Percentiles rank a stretch among this genome's conserved stretches.
Conservation (phyloP, 345 rosid species). For the Hypericum androsaemum region DNA sequence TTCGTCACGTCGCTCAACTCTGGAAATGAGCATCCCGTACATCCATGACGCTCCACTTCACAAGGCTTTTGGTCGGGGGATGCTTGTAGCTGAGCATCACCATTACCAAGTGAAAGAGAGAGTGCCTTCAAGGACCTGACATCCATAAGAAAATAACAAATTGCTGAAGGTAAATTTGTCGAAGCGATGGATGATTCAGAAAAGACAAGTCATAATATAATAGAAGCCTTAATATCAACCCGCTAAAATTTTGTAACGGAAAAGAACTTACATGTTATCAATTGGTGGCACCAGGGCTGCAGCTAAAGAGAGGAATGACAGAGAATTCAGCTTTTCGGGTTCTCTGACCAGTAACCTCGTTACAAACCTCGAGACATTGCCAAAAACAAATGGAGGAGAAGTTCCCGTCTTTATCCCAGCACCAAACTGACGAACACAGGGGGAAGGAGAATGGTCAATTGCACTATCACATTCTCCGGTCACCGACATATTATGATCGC, state of each 20-base stretch:
- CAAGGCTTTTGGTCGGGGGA: slow-evolving; percentile 43
- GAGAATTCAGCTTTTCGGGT: slow-evolving; percentile 46
- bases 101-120: slow-evolving; percentile 30
- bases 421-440: slow-evolving; percentile 15
- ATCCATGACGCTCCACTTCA: slow-evolving; percentile 37
- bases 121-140: slow-evolving; percentile 46
- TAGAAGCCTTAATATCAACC: slow-evolving; percentile 2
- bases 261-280: slow-evolving; percentile 43
- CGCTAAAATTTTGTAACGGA: background rate
- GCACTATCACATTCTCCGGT: slow-evolving; percentile 28
- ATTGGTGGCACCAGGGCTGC: slow-evolving; percentile 51
- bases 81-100: slow-evolving; percentile 26
- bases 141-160: slow-evolving; percentile 9
- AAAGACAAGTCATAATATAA: background rate
- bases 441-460: slow-evolving; percentile 27
- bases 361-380: slow-evolving; percentile 35
- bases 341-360: slow-evolving; percentile 42
- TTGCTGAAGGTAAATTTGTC: background rate
- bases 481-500: slow-evolving; percentile 20
- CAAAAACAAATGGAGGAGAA: slow-evolving; percentile 25
- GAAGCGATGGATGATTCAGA: background rate
- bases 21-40: slow-evolving; percentile 36
- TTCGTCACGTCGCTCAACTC: slow-evolving; percentile 40
- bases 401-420: slow-evolving; percentile 20
- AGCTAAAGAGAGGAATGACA: slow-evolving; percentile 57